Percentiles rank a stretch among this genome's conserved stretches.
phyloP scores from a whole-genome alignment of 139 green algal genomes.

The Tetradesmus obliquus region DNA sequence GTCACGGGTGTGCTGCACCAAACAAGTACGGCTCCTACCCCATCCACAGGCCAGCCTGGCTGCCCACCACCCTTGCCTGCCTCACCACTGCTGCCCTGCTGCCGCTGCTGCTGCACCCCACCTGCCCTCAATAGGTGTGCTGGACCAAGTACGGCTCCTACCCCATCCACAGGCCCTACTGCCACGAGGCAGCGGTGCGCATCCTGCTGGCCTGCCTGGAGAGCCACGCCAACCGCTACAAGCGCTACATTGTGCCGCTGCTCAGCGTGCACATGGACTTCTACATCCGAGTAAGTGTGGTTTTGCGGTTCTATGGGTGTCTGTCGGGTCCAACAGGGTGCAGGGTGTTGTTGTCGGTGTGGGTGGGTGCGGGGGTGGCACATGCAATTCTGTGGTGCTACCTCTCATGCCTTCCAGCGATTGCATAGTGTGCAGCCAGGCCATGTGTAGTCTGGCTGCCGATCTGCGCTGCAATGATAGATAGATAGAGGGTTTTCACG shows the following conservation, averaged over 20 bases:
- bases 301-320: conserved; percentile 80
- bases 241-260: conserved; percentile 94
- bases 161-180: conserved; percentile 92
- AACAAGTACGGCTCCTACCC: conserved; percentile 92
- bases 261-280: conserved; percentile 96
- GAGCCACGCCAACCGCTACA: conserved; percentile 83
- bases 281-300: conserved; percentile 90
- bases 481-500: no score
- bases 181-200: conserved; percentile 95
- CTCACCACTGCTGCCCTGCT: no score
- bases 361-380: not conserved
- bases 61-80: no score
- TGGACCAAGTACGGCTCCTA: conserved; percentile 96
- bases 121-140: conserved; percentile 59
- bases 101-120: no score
- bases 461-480: no score
- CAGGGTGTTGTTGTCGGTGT: not conserved
- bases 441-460: no score
- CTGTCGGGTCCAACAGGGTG: not conserved
- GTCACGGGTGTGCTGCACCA: conserved; percentile 83
- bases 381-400: not conserved
- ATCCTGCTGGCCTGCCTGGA: conserved; percentile 95
- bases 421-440: no score
- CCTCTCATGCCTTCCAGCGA: no score
- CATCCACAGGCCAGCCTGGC: conserved; percentile 73